A percentile compares a stretch with the other conserved stretches of the same genome.
These are phyloP conservation scores for Colletotrichum destructivum DNA, from an alignment of 2,329 filamentous ascomycete species.

Conservation along the genomic window DNA sequence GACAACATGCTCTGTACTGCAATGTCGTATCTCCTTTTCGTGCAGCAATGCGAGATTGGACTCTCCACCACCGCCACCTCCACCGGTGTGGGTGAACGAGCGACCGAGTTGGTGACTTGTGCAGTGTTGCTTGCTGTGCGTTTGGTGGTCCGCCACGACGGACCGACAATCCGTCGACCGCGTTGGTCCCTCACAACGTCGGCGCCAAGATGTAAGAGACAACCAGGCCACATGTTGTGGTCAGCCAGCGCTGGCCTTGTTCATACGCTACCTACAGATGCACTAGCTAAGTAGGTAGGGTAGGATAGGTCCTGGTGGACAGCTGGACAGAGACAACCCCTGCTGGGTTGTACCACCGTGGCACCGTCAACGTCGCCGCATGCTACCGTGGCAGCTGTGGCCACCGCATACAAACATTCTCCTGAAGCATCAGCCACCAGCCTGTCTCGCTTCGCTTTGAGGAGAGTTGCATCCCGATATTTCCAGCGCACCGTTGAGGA, in stretches of 20 bases:
- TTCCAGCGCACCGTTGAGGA: slow-evolving; percentile 33
- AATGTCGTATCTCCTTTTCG: slow-evolving; percentile 28
- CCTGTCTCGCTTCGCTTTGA: not conserved
- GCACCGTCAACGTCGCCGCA: slow-evolving; percentile 4
- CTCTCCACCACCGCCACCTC: slow-evolving; percentile 1
- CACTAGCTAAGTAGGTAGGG: too few species aligned
- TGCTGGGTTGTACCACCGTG: not conserved
- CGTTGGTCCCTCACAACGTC: not conserved
- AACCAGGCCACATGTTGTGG: not conserved
- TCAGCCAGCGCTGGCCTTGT: not conserved
- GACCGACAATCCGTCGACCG: slow-evolving; percentile 1
- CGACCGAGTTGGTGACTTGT: not conserved
- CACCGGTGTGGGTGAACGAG: not conserved
- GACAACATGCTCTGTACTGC: slow-evolving; percentile 8
- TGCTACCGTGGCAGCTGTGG: not conserved
- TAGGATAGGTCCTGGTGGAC: too few species aligned
- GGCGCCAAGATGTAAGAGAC: not conserved
- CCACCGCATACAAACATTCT: not conserved
- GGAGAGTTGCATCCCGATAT: slow-evolving; percentile 19
- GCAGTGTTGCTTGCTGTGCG: not conserved
- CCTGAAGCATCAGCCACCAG: not conserved
- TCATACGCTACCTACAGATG: too few species aligned
- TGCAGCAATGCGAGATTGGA: slow-evolving; percentile 31
- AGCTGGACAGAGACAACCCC: not conserved
- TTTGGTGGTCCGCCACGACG: not conserved